phyloP scores from a whole-genome alignment of 1,139 yeast species.

The Yamadazyma friedrichii region DNA sequence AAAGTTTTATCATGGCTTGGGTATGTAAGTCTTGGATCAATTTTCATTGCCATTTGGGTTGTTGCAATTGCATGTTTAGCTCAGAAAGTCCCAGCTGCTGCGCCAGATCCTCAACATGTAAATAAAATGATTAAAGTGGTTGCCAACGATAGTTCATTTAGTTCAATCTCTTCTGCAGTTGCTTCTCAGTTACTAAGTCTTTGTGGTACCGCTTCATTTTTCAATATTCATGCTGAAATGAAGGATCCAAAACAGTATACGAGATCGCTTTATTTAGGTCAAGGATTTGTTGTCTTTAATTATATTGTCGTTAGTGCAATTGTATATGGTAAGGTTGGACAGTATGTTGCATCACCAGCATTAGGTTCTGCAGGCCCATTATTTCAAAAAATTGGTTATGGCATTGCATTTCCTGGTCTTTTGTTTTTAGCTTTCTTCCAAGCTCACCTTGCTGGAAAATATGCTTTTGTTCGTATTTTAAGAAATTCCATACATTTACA shows the following conservation, averaged over 20 bases:
- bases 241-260: slow-evolving; percentile 10
- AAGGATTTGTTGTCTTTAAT: slow-evolving; percentile 13
- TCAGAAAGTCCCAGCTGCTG: slow-evolving; percentile 12
- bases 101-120: slow-evolving; percentile 8
- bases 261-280: slow-evolving; percentile 12
- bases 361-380: slow-evolving; percentile 15
- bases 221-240: slow-evolving; percentile 15
- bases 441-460: slow-evolving; percentile 15
- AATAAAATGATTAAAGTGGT: slow-evolving; percentile 11
- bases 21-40: slow-evolving; percentile 10
- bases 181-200: slow-evolving; percentile 13
- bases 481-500: slow-evolving; percentile 13
- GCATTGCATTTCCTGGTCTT: slow-evolving; percentile 13
- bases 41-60: slow-evolving; percentile 12
- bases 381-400: slow-evolving; percentile 11
- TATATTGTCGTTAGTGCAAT: slow-evolving; percentile 11
- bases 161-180: slow-evolving; percentile 11
- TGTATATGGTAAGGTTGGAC: slow-evolving; percentile 14
- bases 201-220: slow-evolving; percentile 13
- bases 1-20: slow-evolving; percentile 14
- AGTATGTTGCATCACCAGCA: slow-evolving; percentile 14
- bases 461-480: slow-evolving; percentile 14
- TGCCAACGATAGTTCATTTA: slow-evolving; percentile 8
- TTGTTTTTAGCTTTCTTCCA: slow-evolving; percentile 14
- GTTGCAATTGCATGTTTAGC: slow-evolving; percentile 14